Conservation (phyloP, 176 grass and related monocot species). For the Otatea glauca region DNA sequence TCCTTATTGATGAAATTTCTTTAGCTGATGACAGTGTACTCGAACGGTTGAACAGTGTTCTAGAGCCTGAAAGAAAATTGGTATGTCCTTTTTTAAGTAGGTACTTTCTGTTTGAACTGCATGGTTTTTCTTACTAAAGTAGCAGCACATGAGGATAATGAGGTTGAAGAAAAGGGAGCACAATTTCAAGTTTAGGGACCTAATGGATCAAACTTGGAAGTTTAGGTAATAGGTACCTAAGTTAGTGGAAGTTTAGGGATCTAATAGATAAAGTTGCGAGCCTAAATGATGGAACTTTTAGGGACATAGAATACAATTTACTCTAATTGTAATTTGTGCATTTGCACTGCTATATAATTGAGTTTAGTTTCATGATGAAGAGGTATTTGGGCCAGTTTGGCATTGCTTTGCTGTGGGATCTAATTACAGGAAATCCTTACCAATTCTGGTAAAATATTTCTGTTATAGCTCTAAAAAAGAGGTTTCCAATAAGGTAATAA, state of each 20-base stretch:
- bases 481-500: background rate
- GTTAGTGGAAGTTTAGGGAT: background rate
- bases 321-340: constrained; percentile 21
- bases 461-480: background rate
- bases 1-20: constrained; percentile 96
- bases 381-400: background rate
- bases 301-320: background rate
- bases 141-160: constrained; percentile 1
- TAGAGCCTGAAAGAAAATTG: constrained; percentile 97
- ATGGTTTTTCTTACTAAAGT: constrained; percentile 11
- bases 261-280: constrained; percentile 3
- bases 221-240: background rate
- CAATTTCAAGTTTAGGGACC: background rate
- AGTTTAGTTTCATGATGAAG: background rate
- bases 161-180: background rate
- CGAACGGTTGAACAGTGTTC: constrained; percentile 96
- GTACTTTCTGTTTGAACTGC: constrained; percentile 29
- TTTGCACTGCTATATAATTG: background rate
- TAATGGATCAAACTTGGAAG: constrained; percentile 18
- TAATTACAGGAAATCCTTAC: background rate
- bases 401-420: background rate
- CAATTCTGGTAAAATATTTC: constrained; percentile 2
- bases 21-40: constrained; percentile 97
- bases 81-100: constrained; percentile 48
- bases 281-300: constrained; percentile 5